Evolutionary conservation across 208 protist genomes (phyloP).

Genomic region (Leishmania guyanensis): DNA sequence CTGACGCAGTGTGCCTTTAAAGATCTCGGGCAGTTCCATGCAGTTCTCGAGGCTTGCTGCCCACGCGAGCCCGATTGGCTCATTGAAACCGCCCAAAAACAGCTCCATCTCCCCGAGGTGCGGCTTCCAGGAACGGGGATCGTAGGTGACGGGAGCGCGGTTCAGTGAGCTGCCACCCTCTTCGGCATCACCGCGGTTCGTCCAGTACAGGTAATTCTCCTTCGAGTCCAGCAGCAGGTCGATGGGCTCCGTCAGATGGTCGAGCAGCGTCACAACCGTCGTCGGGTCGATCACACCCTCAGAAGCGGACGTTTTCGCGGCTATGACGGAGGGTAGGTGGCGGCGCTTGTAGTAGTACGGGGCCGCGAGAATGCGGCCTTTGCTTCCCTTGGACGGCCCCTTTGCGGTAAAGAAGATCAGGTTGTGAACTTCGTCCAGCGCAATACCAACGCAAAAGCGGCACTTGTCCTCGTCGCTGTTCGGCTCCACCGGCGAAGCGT

Average conservation of each 20-base stretch:
- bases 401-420: slow-evolving; percentile 51
- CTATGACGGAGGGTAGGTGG: slow-evolving; percentile 29
- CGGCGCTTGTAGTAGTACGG: slow-evolving; percentile 40
- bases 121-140: slow-evolving; percentile 17
- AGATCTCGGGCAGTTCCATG: neutral
- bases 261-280: slow-evolving; percentile 24
- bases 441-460: slow-evolving; percentile 46
- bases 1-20: slow-evolving; percentile 26
- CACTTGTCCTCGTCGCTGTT: slow-evolving; percentile 38
- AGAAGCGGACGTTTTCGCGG: slow-evolving; percentile 14
- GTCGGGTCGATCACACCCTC: slow-evolving; percentile 44
- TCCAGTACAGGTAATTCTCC: slow-evolving; percentile 47
- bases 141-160: slow-evolving; percentile 30
- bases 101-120: slow-evolving; percentile 33
- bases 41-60: slow-evolving; percentile 26
- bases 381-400: slow-evolving; percentile 41
- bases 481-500: slow-evolving; percentile 12
- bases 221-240: slow-evolving; percentile 41
- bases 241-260: slow-evolving; percentile 45
- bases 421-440: slow-evolving; percentile 45
- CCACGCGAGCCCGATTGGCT: slow-evolving; percentile 48
- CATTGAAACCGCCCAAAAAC: slow-evolving; percentile 38
- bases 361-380: slow-evolving; percentile 39
- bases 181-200: slow-evolving; percentile 38
- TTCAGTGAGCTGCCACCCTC: slow-evolving; percentile 47